Evolutionary conservation across 306 rosid species (phyloP).

Genomic region (Lupinus albus): DNA sequence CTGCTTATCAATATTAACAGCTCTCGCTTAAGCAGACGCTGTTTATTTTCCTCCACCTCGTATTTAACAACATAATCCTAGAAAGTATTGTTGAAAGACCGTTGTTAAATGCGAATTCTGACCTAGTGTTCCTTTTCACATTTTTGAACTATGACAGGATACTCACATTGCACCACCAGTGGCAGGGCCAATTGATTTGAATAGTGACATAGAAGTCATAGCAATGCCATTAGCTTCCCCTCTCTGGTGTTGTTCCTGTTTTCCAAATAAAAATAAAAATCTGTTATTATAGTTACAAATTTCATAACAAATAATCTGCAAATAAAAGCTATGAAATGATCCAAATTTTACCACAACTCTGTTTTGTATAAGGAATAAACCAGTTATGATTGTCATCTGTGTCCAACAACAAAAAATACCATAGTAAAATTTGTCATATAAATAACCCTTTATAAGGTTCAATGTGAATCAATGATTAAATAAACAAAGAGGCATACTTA

Average conservation of each 20-base stretch:
- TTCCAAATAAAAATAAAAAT: slow-evolving; percentile 38
- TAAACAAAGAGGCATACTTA: slow-evolving; percentile 30
- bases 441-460: neutral
- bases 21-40: too few species aligned
- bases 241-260: slow-evolving; percentile 78
- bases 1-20: too few species aligned
- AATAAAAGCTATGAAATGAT: neutral
- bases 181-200: slow-evolving; percentile 89
- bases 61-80: too few species aligned
- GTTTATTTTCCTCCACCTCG: too few species aligned
- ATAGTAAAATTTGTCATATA: neutral
- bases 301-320: slow-evolving; percentile 1
- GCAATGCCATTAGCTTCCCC: slow-evolving; percentile 93
- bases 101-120: too few species aligned
- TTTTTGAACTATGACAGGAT: neutral
- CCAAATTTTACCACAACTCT: slow-evolving; percentile 71
- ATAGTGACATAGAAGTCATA: slow-evolving; percentile 81
- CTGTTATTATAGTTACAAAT: neutral
- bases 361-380: slow-evolving; percentile 73
- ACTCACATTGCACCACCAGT: slow-evolving; percentile 83
- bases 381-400: slow-evolving; percentile 45
- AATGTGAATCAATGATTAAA: neutral
- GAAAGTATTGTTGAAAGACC: too few species aligned
- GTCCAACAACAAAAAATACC: slow-evolving; percentile 1
- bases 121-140: too few species aligned